Evolutionary conservation across 306 rosid species (phyloP).

Genomic region (Gleditsia sinensis): DNA sequence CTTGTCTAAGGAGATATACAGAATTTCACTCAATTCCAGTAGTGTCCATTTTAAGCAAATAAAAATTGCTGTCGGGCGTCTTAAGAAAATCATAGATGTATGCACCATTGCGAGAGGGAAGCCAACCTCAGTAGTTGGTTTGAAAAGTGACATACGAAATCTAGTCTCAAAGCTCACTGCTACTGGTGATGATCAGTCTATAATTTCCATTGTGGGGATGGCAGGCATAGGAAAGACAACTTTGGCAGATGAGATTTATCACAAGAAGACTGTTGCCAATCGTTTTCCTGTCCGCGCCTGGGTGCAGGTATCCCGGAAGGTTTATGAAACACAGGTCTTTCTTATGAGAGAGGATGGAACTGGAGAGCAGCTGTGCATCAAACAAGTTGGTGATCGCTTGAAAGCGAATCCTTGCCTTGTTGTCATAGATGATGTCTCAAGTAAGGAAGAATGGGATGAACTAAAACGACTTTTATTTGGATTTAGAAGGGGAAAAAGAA

Average conservation of each 20-base stretch:
- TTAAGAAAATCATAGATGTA: neutral
- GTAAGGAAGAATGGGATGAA: neutral
- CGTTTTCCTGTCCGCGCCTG: slow-evolving; percentile 35
- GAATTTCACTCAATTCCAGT: neutral
- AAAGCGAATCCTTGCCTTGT: slow-evolving; percentile 10
- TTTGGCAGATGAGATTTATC: slow-evolving; percentile 40
- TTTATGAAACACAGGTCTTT: slow-evolving; percentile 5
- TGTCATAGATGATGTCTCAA: slow-evolving; percentile 38
- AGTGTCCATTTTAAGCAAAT: slow-evolving; percentile 2
- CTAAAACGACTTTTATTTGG: neutral
- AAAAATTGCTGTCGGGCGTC: neutral
- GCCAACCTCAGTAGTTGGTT: slow-evolving; percentile 27
- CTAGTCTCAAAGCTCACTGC: slow-evolving; percentile 26
- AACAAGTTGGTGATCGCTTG: neutral
- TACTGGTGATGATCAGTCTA: neutral
- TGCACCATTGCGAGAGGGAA: slow-evolving; percentile 28
- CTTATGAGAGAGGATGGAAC: slow-evolving; percentile 17
- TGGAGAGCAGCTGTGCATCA: neutral
- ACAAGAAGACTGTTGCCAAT: neutral
- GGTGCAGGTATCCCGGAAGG: slow-evolving; percentile 31
- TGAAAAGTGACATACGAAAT: slow-evolving; percentile 25
- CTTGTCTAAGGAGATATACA: slow-evolving; percentile 1
- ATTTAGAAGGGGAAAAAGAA: slow-evolving; percentile 5
- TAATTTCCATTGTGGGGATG: slow-evolving; percentile 46
- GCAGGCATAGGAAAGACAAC: slow-evolving; percentile 51